Base-by-base conservation (phyloP, 352 stramenopile species). In the Globisporangium parvum region DNA sequence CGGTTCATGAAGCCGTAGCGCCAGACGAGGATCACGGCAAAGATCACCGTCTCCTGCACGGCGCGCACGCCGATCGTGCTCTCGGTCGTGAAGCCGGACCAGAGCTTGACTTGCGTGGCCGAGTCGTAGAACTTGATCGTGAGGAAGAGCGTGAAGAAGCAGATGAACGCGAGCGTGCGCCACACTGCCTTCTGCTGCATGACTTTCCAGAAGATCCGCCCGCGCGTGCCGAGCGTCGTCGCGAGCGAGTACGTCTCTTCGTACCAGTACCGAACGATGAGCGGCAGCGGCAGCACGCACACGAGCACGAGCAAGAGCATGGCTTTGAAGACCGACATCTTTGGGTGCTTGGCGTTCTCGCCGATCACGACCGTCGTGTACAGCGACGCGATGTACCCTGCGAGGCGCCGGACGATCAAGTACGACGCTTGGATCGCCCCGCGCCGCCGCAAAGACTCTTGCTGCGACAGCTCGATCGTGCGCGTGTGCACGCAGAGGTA, bases 121-220 rank as follows among this genome's bases (percentile, higher is more conserved):
- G 68, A 69, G 11, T 65, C 55, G 23, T 21, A 59, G 60, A 83
- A 77, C 0, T 51, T 45, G 41, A 83, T 71, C 26, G 47, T 44
- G 20, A 73, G 41, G 52, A 75, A 73, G 33, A 68, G 62, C 45
- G 56, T 60, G 50, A 69, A 74, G 48, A 78, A 55, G 41, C 28
- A 51, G 20, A 75, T 62, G 55, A 77, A 77, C 59, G 64, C 60
- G 28, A 84, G 15, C 6, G 76, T 66, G 14, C 60, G 71, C 71
- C 73, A 80, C 55, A 80, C 65, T 0, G 71, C 73, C 47, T 80
- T 84, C 46, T 80, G 71, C 59, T 80, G 70, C 63, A 80, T 69
- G 57, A 80, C 65, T 40, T 70, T 72, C 73, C 69, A 79, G 21
- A 79, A 55, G 23, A 79, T 73, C 46, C 63, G 61, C 3, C 60